Base-by-base conservation (phyloP, 176 grass and related monocot genomes). In the Eleusine coracana region DNA sequence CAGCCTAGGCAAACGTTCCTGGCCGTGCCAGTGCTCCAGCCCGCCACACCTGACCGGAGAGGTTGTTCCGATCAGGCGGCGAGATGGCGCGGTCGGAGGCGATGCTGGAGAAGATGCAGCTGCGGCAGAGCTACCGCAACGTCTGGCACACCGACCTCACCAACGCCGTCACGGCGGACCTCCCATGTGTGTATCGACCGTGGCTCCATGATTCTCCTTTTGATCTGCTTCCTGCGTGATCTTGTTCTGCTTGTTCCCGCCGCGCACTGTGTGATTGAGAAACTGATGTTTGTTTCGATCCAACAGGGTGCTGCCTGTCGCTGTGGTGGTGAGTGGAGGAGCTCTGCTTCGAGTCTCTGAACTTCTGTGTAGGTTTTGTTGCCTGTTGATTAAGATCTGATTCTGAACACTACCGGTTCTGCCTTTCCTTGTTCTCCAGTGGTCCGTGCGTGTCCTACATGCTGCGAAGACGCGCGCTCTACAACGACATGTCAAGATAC, bases 401-500 rank as follows among this genome's bases (percentile, higher is more conserved):
- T 50, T 15, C 48, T 50, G 48, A 28, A 10, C 59, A 28, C 10
- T 3, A 28, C 25, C 23, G 3, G 4, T 3, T n/a, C 4, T n/a
- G 2, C 5, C 10, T 51, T 20, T 17, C 44, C 10, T 56, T 86
- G 17, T 21, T 27, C 51, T 83, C 38, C 79, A 98, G 96, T 74
- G 96, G 85, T 11, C 96, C 96, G 66, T 98, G 91, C 72, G 89
- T 95, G 17, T 95, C 96, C 28, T 98, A 98, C 80, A 90, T 98
- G 91, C 91, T 98, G 20, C 92, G 96, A 73, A 93, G 87, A 50
- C 89, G 96, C 18, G 96, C 96, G 20, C 90, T 98, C 31, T 98
- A 98, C 73, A 90, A 98, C 85, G 96, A 98, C 87, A 93, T 98
- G 96, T 93, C 96, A 74, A 98, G 96, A 73, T 98, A 98, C 14